phyloP scores from a whole-genome alignment of 1,139 yeast genomes.

The Entelexis paramagnoliae region DNA sequence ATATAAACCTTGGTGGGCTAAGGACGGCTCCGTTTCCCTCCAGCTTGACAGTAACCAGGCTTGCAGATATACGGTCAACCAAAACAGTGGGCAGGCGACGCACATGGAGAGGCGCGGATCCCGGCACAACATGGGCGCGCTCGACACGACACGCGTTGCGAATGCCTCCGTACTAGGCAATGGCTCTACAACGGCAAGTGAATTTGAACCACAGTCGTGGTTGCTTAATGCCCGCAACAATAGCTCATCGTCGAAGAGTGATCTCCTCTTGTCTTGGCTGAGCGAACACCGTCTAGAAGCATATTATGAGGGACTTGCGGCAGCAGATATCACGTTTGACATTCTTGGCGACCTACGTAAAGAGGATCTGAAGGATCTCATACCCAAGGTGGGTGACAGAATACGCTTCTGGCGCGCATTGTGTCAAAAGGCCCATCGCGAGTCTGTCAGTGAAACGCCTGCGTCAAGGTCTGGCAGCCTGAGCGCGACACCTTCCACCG shows the following conservation, averaged over 20 bases:
- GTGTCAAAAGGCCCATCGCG: background rate
- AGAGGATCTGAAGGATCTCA: slow-evolving; percentile 54
- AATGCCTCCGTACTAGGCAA: background rate
- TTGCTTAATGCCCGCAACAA: background rate
- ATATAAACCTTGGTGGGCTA: background rate
- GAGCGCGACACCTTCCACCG: background rate
- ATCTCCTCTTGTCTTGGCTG: slow-evolving; percentile 30
- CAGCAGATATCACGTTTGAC: slow-evolving; percentile 50
- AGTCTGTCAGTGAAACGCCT: background rate
- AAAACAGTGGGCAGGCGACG: no score
- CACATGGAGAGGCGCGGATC: background rate
- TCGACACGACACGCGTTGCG: background rate
- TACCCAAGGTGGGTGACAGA: slow-evolving; percentile 73
- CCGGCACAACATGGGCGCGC: background rate
- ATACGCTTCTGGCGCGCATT: slow-evolving; percentile 49
- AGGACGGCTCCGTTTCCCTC: no score
- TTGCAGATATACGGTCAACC: background rate
- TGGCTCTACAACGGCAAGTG: background rate
- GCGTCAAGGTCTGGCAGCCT: background rate
- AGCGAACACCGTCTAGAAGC: slow-evolving; percentile 29
- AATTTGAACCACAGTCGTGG: background rate
- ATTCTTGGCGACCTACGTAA: slow-evolving; percentile 57
- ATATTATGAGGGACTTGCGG: slow-evolving; percentile 28
- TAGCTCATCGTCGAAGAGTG: background rate
- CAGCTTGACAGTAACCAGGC: background rate